Base-by-base conservation (phyloP, 1,284 basidiomycete genomes). In the Apiotrichum gracile region DNA sequence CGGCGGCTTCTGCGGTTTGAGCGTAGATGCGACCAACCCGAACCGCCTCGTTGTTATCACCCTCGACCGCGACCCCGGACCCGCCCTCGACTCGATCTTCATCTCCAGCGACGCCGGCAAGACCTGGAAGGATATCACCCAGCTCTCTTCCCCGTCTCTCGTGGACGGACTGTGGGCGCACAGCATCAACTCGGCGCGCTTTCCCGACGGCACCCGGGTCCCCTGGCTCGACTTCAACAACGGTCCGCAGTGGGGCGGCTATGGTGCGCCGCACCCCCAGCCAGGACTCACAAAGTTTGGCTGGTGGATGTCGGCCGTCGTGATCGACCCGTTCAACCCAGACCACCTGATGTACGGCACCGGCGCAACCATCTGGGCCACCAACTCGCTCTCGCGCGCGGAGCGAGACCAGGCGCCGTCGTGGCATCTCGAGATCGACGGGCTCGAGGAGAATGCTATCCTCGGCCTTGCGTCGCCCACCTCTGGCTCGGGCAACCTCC, bases 261-360 rank as follows among this genome's bases (percentile, higher is more conserved):
- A 42, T 17, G 41, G 41, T 8, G 41, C 41, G 25, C 41, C 41
- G 12, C 24, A 42, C 41, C 12, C 6, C 16, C 16, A 14, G 4
- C 12, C 25, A 1, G 41, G 41, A 6, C 7, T 26, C 25, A 42
- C 41, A 2, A 42, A 42, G 41, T 42, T 42, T 27, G 41, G 41
- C 26, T 42, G 41, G 41, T 42, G 41, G 41, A 42, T 42, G 41
- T 5, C 16, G 17, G 41, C 41, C 7, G 17, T 42, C 6, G 16
- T 42, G 4, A 42, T 42, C 25, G 41, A 42, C 25, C 41, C 41
- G 6, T 8, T 8, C 41, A 17, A 29, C 25, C 41, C 41, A 16
- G 41, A 42, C 16, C 41, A 42, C 41, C 41, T 42, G 16, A 42
- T 42, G 41, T 42, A 42, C 41, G 41, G 41, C 41, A 42, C 41